phyloP scores from a whole-genome alignment of 176 grass and related monocot genomes.

The Aegilops longissima region DNA sequence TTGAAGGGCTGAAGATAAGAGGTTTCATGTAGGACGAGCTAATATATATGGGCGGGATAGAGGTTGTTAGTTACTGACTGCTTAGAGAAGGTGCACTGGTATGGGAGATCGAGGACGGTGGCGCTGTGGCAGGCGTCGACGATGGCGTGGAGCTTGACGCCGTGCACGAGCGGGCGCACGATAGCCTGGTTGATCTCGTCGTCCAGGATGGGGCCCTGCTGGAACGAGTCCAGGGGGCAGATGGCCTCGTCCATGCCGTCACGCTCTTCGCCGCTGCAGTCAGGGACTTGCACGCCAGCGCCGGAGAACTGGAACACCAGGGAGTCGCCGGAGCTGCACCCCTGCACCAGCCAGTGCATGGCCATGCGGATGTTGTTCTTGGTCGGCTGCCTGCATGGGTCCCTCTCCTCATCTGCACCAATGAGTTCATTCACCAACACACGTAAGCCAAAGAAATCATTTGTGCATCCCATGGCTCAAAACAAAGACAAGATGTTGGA shows the following conservation, averaged over 20 bases:
- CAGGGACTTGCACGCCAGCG: slow-evolving; percentile 65
- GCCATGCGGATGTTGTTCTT: slow-evolving; percentile 74
- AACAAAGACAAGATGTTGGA: neutral
- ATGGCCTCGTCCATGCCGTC: slow-evolving; percentile 92
- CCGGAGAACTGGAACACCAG: slow-evolving; percentile 98
- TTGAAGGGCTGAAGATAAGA: no score
- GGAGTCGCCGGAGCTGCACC: slow-evolving; percentile 68
- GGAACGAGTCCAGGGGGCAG: slow-evolving; percentile 79
- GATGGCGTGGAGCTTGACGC: slow-evolving; percentile 76
- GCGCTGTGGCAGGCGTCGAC: slow-evolving; percentile 85
- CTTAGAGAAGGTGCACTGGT: slow-evolving; percentile 55
- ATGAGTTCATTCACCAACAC: no score
- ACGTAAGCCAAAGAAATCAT: no score
- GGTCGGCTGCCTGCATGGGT: slow-evolving; percentile 57
- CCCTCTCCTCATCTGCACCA: slow-evolving; percentile 51
- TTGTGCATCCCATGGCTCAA: no score
- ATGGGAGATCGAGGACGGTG: slow-evolving; percentile 81
- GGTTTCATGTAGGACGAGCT: no score
- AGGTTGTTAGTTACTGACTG: neutral
- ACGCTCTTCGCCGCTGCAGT: slow-evolving; percentile 58
- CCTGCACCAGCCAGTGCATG: slow-evolving; percentile 87
- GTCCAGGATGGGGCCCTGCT: slow-evolving; percentile 65
- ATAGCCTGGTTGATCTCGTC: slow-evolving; percentile 83
- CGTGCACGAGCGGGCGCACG: slow-evolving; percentile 64
- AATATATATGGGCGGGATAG: no score